Evolutionary conservation across 179 eudicot species (phyloP), one percentile per base, ranked within the genome.

Genomic region (Beta lomatogona): DNA sequence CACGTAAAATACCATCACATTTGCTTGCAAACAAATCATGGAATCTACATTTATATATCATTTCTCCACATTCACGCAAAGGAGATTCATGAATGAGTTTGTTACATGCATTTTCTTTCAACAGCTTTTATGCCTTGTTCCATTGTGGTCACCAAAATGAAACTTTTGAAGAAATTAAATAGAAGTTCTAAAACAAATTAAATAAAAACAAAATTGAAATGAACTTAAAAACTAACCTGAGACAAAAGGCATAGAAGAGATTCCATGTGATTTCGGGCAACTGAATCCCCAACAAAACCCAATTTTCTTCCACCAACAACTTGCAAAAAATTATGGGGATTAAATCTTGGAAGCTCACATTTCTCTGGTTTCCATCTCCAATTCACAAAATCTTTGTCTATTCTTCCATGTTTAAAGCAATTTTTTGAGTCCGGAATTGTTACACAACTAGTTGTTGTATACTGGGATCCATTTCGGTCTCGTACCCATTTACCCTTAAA

Each of bases 171-270:
- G 19, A 10, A 63, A 77, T 54, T 68, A 15, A 36, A 36, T 36
- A 36, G 4, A 36, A 36, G 41, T 36, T 36, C 4, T 36, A 36
- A 36, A 36, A 36, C 2, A 36, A 2, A 28, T 28, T 28, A 28
- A 28, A 28, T 28, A 28, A 28, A 28, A 36, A 36, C 41, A 28
- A 52, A 77, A n/a, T 9, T 70, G 18, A 36, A 78, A 36, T 16
- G 13, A 50, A 4, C 14, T 18, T 16, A 57, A 54, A 10, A 63
- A 66, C 55, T 75, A 18, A 90, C 97, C 94, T 87, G 82, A 7
- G 92, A 92, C 46, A 92, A 68, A 80, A 92, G 91, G 81, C 97
- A 92, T 11, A 92, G 89, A 64, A 92, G 92, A 55, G 97, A 92
- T 28, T 92, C 94, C 87, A 90, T 73, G 6, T 92, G 97, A 83